Base-by-base conservation (phyloP, 257 asterid genomes). In the Buddleja alternifolia region DNA sequence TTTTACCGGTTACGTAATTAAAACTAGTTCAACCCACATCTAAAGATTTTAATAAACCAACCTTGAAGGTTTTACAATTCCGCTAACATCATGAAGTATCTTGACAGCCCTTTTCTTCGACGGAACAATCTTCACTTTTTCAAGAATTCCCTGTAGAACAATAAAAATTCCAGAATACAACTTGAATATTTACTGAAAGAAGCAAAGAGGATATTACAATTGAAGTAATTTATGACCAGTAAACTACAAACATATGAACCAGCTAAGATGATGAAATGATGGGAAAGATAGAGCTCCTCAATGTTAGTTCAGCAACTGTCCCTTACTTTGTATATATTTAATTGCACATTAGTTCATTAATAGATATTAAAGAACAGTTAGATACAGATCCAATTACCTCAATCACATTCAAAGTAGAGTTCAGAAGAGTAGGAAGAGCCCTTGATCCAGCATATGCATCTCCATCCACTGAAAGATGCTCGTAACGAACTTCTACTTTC, bases 11-110 rank as follows among this genome's bases (percentile, higher is more conserved):
- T 10, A 65, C 6, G 36, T 37, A 12, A 7, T 15, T 34, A 55
- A 37, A 41, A 59, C 19, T 29, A 51, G 51, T 10, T 14, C 29
- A 53, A 41, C 29, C 15, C 14, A 21, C 29, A 8, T 23, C 20
- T 29, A 45, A 4, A 68, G 15, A 63, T 10, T 23, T 21, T 51
- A 15, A 65, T 3, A 60, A 67, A 74, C 88, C 41, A 73, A 89
- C 99, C 99, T 91, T 42, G 96, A 88, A 41, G 99, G 97, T 69
- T 81, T 91, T 52, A 91, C 73, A 23, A 86, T 78, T 56, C 99
- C 97, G 20, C 83, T 87, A 70, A 87, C 85, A 70, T 87, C 81
- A 9, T 76, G 82, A 58, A 94, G 95, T 80, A 94, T 91, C 77
- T 84, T 84, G 77, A 87, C 83, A 57, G 73, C 77, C 85, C 73